Conservation (phyloP, 495 filamentous ascomycete genomes). For the Podospora pseudocomata region DNA sequence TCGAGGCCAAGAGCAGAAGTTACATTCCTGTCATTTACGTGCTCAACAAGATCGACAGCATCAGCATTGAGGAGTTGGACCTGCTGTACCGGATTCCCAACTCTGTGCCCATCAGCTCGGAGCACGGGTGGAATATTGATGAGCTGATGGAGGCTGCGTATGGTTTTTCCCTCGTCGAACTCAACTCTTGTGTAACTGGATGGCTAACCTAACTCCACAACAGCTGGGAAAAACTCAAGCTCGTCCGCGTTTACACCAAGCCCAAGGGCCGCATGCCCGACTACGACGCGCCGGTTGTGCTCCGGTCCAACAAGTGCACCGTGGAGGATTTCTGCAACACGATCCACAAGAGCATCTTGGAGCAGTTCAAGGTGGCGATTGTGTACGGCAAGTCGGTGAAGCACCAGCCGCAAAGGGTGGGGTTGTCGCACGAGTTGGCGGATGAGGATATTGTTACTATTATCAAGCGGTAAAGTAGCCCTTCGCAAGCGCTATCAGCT, state of each 20-base stretch:
- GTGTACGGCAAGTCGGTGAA: slow-evolving; percentile 98
- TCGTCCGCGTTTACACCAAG: slow-evolving; percentile 94
- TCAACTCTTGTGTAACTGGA: slow-evolving; percentile 3
- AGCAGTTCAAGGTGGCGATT: slow-evolving; percentile 91
- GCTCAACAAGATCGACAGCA: slow-evolving; percentile 97
- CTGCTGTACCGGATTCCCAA: slow-evolving; percentile 95
- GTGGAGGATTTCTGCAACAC: slow-evolving; percentile 97
- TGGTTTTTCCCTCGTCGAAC: slow-evolving; percentile 55
- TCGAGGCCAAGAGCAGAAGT: slow-evolving; percentile 90
- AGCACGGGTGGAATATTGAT: slow-evolving; percentile 98
- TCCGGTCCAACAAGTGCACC: slow-evolving; percentile 74
- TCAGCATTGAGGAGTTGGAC: slow-evolving; percentile 95
- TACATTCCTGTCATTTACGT: slow-evolving; percentile 99
- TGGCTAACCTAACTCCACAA: slow-evolving; percentile 12
- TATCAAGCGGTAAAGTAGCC: slow-evolving; percentile 73
- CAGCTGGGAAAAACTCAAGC: slow-evolving; percentile 87
- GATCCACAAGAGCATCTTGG: slow-evolving; percentile 93
- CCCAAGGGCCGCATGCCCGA: slow-evolving; percentile 94
- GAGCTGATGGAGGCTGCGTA: slow-evolving; percentile 76
- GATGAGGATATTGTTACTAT: slow-evolving; percentile 99
- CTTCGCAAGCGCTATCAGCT: background rate
- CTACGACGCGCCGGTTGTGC: slow-evolving; percentile 86
- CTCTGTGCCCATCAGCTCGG: slow-evolving; percentile 92
- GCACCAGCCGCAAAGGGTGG: slow-evolving; percentile 96
- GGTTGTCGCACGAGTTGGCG: slow-evolving; percentile 82